Percentiles rank a stretch among this genome's conserved stretches.
Conservation (phyloP, 1,284 basidiomycete genomes). For the Inonotus hispidus region DNA sequence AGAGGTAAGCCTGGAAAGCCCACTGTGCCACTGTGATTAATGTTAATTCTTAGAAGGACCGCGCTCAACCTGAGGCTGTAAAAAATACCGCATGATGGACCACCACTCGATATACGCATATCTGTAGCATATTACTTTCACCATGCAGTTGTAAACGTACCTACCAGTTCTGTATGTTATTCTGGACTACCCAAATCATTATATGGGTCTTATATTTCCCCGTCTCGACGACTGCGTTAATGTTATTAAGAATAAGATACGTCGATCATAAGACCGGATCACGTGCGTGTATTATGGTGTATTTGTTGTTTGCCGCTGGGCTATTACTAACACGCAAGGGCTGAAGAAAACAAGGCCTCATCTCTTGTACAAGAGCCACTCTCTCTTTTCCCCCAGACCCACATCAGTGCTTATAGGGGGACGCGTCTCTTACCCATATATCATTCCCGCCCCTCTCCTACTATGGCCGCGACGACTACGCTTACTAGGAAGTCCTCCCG, state of each 20-base stretch:
- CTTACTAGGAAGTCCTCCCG: constrained; percentile 15
- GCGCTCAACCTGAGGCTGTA: constrained; percentile 45
- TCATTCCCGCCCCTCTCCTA: neutral
- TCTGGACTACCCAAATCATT: neutral
- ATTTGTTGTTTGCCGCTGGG: no score
- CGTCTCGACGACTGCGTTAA: neutral
- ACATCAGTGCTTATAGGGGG: neutral
- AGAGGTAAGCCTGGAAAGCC: constrained; percentile 41
- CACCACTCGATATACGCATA: neutral
- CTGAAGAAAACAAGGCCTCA: neutral
- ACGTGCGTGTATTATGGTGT: neutral
- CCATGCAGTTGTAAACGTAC: neutral
- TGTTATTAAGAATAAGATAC: no score
- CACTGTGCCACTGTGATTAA: neutral
- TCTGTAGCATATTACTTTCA: neutral
- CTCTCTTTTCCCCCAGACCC: neutral
- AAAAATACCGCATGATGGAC: constrained; percentile 36
- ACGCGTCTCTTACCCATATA: neutral
- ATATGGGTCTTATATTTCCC: neutral
- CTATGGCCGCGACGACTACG: neutral
- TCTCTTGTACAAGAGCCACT: neutral
- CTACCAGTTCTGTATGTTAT: neutral
- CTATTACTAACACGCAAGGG: neutral
- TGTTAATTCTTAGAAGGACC: constrained; percentile 27
- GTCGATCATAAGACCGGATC: no score